Evolutionary conservation across 1,139 yeast genomes (phyloP).

Genomic region (Protomyces inouyei): DNA sequence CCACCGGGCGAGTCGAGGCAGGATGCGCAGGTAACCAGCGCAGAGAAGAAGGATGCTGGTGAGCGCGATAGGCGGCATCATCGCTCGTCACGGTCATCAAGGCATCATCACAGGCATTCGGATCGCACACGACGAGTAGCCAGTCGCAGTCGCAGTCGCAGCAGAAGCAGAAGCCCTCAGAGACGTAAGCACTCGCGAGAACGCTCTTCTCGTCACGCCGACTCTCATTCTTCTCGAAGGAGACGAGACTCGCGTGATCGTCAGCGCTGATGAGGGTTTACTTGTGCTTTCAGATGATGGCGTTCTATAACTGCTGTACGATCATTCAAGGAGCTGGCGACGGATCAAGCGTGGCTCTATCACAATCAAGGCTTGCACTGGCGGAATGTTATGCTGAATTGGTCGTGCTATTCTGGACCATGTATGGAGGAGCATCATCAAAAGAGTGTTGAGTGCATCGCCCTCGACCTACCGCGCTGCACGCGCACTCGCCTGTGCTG

Average conservation of each 20-base stretch:
- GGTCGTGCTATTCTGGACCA: background rate
- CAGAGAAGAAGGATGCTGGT: background rate
- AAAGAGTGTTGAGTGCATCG: background rate
- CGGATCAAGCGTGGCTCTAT: too few species aligned
- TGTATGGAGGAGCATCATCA: too few species aligned
- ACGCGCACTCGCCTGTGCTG: background rate
- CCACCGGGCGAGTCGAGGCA: background rate
- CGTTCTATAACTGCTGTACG: too few species aligned
- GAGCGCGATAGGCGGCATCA: background rate
- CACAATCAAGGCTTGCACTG: background rate
- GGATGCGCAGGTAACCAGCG: background rate
- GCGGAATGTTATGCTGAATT: background rate
- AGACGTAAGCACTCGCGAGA: background rate
- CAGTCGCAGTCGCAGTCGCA: background rate
- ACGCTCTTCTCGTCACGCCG: background rate
- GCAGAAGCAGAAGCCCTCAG: background rate
- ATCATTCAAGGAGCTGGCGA: too few species aligned
- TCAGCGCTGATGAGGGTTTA: too few species aligned
- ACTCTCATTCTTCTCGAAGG: background rate
- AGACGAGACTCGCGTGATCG: background rate
- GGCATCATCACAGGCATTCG: background rate
- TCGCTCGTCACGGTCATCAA: background rate
- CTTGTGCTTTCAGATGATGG: too few species aligned
- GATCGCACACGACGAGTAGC: background rate
- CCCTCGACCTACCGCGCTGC: background rate